These are phyloP conservation scores for Trametes meyenii DNA, from an alignment of 768 basidiomycete genomes.

Conservation along the genomic window DNA sequence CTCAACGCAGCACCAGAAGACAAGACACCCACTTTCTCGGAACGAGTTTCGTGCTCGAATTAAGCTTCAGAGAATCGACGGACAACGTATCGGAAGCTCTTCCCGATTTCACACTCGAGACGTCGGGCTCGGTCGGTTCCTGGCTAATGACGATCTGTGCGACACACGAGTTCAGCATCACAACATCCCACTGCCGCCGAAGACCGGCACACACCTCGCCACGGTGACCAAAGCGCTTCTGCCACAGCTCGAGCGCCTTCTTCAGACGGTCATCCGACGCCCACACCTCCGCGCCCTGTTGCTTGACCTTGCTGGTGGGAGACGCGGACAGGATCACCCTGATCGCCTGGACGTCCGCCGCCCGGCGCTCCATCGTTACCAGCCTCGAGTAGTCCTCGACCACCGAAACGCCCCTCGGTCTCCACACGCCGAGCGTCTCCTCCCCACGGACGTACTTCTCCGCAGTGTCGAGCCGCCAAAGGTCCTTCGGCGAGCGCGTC, in stretches of 20 bases:
- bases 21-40: constrained; percentile 62
- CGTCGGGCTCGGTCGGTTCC: constrained; percentile 62
- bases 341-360: constrained; percentile 90
- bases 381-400: constrained; percentile 84
- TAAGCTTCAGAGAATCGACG: constrained; percentile 63
- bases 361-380: constrained; percentile 68
- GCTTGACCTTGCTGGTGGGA: constrained; percentile 45
- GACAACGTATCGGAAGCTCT: constrained; percentile 41
- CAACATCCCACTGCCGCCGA: background rate
- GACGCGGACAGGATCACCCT: constrained; percentile 70
- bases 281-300: constrained; percentile 63
- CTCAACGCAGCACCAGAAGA: background rate
- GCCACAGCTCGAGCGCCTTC: constrained; percentile 80
- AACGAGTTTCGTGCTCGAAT: constrained; percentile 72
- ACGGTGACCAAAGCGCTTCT: constrained; percentile 74
- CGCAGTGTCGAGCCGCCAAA: constrained; percentile 94
- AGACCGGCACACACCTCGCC: constrained; percentile 61
- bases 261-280: constrained; percentile 56
- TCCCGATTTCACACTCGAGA: constrained; percentile 36
- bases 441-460: constrained; percentile 96
- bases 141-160: constrained; percentile 77
- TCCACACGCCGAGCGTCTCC: constrained; percentile 82
- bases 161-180: constrained; percentile 7
- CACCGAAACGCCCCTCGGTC: constrained; percentile 83
- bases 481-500: constrained; percentile 82